Conservation (phyloP, 176 grass and related monocot genomes). For the Oryza brachyantha region DNA sequence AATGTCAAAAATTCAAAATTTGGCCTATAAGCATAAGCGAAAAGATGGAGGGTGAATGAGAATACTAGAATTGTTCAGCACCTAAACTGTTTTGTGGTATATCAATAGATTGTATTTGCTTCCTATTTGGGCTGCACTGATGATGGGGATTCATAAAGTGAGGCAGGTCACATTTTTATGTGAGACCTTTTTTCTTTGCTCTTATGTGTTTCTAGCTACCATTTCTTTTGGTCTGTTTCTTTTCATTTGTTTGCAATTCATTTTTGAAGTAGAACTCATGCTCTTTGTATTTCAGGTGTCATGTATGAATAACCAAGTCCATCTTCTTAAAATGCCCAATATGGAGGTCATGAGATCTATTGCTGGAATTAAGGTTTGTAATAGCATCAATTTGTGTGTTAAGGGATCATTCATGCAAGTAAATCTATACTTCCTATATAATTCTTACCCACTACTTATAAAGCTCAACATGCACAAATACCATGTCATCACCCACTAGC, state of each 20-base stretch:
- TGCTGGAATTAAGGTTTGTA: slow-evolving; percentile 86
- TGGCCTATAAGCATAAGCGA: too few species aligned
- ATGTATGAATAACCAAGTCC: slow-evolving; percentile 71
- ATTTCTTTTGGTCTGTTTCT: neutral
- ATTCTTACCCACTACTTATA: too few species aligned
- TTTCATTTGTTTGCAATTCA: neutral
- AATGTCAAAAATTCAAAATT: too few species aligned
- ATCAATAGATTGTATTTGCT: neutral
- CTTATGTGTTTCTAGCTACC: slow-evolving; percentile 3
- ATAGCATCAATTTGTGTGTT: neutral
- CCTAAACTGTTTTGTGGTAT: neutral
- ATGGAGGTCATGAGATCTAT: slow-evolving; percentile 90
- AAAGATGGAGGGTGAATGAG: neutral
- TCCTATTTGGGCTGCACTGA: neutral
- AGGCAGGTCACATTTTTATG: neutral
- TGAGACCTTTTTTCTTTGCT: neutral
- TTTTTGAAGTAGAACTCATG: neutral
- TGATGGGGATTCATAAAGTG: neutral
- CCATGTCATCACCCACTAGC: too few species aligned
- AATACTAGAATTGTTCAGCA: neutral
- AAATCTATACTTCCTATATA: too few species aligned
- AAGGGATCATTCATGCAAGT: neutral
- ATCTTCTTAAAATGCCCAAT: slow-evolving; percentile 89
- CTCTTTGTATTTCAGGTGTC: slow-evolving; percentile 58
- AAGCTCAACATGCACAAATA: too few species aligned